A percentile compares a stretch with the other conserved stretches of the same genome.
Evolutionary conservation across 2,329 filamentous ascomycete species (phyloP).

Genomic region (Aspergillus sp.): DNA sequence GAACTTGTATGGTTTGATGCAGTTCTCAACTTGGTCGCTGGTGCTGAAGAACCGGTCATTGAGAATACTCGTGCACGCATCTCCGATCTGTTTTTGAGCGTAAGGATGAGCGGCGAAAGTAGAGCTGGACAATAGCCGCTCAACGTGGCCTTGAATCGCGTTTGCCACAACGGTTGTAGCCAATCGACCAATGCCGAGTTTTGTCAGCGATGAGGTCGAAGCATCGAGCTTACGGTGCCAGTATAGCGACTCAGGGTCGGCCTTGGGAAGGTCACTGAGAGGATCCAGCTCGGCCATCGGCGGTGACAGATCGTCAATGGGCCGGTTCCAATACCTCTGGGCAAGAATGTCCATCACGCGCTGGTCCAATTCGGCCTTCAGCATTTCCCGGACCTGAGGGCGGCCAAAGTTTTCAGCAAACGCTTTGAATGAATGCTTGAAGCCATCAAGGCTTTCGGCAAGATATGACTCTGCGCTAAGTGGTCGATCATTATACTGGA

Average conservation of each 20-base stretch:
- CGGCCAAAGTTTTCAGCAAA: conserved; percentile 89
- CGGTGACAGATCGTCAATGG: conserved; percentile 75
- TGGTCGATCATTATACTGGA: conserved; percentile 96
- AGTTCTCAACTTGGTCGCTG: conserved; percentile 96
- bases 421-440: conserved; percentile 97
- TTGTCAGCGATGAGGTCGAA: conserved; percentile 84
- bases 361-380: conserved; percentile 92
- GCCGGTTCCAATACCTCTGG: conserved; percentile 96
- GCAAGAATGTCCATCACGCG: conserved; percentile 90
- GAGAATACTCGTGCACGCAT: conserved; percentile 84
- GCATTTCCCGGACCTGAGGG: conserved; percentile 79
- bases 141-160: conserved; percentile 81
- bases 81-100: conserved; percentile 86
- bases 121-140: conserved; percentile 73
- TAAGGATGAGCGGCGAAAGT: conserved; percentile 90
- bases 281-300: conserved; percentile 68
- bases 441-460: conserved; percentile 88
- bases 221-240: conserved; percentile 95
- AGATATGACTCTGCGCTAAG: conserved; percentile 95
- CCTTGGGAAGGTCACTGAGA: conserved; percentile 76
- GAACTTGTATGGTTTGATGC: conserved; percentile 98
- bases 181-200: conserved; percentile 87
- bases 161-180: conserved; percentile 89
- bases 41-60: conserved; percentile 97
- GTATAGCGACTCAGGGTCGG: conserved; percentile 79